Base-by-base conservation (phyloP, 495 filamentous ascomycete species). In the Neurospora tetrasperma region DNA sequence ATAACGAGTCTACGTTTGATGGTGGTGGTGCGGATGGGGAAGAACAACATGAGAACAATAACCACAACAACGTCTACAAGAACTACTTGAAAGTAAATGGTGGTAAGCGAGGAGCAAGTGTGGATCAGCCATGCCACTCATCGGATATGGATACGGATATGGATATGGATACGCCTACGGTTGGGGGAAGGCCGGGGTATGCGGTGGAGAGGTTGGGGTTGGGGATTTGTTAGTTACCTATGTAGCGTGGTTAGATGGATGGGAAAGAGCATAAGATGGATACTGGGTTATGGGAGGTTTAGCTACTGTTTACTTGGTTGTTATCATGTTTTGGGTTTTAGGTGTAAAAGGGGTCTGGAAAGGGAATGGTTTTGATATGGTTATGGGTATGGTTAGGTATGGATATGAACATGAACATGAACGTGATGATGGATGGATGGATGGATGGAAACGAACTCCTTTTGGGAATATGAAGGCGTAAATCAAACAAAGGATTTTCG, bases 81-180 rank as follows among this genome's bases (percentile, higher is more conserved):
- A 46, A 9, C 2, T 42, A 42, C 3, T 27, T 71, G 70, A 35
- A 71, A 14, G 23, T 71, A 6, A 23, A 10, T 18, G 43, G 16
- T 18, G 14, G 42, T 18, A 18, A 23, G 7, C 18, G 7, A 7
- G 42, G 16, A 44, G 42, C 16, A 59, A 62, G 12, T 62, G 54
- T 31, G 23, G 20, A 31, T 62, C 54, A 62, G 54, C 23, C 27
- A 23, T 54, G 46, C 1, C 54, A 62, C 54, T 27, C 27, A 14
- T 66, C 75, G n/a, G 81, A 81, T 16, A 20, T 79, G 23, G 77
- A 80, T 70, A 72, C 74, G 76, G 54, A 62, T 62, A 81, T 76
- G 76, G 76, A 74, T 62, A 72, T 71, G 43, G 75, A 72, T 66
- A 85, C 82, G 23, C 82, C 83, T 14, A 80, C 79, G 0, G 75